Conservation (phyloP, 106 monocot genomes). For the Agapanthus africanus region DNA sequence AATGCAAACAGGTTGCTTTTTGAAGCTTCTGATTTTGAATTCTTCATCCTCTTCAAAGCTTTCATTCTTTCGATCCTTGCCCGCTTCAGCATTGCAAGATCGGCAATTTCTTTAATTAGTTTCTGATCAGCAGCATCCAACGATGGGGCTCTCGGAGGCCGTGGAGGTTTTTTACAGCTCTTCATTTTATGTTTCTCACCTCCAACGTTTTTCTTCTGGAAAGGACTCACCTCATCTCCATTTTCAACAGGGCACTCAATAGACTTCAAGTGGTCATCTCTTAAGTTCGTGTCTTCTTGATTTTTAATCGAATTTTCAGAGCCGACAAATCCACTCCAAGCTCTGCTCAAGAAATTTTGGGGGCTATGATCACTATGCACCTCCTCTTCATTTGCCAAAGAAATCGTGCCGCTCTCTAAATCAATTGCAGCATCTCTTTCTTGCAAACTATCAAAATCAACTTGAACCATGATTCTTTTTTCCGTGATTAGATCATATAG, state of each 20-base stretch:
- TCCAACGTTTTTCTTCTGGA: no score
- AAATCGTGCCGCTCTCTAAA: no score
- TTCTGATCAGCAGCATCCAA: conserved; percentile 48
- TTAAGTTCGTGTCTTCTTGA: no score
- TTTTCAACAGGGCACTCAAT: no score
- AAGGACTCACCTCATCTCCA: no score
- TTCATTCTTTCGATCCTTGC: conserved; percentile 62
- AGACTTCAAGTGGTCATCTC: no score
- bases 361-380: no score
- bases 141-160: conserved; percentile 33
- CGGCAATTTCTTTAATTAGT: conserved; percentile 41
- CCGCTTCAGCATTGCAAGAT: conserved; percentile 45
- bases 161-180: conserved; percentile 39
- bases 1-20: conserved; percentile 36
- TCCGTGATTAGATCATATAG: no score
- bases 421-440: conserved; percentile 24
- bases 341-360: no score
- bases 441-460: conserved; percentile 16
- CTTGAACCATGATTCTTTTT: conserved; percentile 14
- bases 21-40: conserved; percentile 25
- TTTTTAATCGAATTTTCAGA: no score
- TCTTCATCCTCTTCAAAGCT: conserved; percentile 55
- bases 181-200: no score
- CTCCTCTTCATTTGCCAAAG: conserved; percentile 30
- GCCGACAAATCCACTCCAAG: no score